Percentiles rank a stretch among this genome's conserved stretches.
phyloP scores from a whole-genome alignment of 495 filamentous ascomycete species.

The Poronia punctata region DNA sequence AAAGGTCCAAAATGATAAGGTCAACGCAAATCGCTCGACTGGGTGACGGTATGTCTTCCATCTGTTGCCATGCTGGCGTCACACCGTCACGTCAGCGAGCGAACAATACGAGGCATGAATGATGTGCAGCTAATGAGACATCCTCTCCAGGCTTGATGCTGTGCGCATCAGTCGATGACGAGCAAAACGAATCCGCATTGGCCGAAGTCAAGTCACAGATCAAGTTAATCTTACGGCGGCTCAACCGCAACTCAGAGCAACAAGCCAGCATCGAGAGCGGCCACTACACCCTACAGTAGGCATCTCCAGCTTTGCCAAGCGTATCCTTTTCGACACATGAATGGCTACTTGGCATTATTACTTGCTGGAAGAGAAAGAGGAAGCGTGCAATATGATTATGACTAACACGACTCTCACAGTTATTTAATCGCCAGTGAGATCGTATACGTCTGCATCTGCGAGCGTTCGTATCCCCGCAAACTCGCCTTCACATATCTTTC shows the following conservation, averaged over 20 bases:
- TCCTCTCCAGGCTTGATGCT: conserved; percentile 72
- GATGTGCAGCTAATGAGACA: conserved; percentile 20
- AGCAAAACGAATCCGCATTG: conserved; percentile 67
- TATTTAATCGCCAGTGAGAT: conserved; percentile 78
- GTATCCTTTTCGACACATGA: too few species aligned
- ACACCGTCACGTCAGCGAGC: neutral
- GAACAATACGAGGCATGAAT: neutral
- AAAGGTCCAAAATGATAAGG: conserved; percentile 64
- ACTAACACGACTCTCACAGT: conserved; percentile 35
- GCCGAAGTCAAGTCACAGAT: conserved; percentile 83
- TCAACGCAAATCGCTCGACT: conserved; percentile 91
- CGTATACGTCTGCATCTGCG: conserved; percentile 88
- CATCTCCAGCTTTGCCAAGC: too few species aligned
- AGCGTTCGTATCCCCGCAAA: conserved; percentile 91
- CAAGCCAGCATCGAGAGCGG: conserved; percentile 86
- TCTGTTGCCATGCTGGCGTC: neutral
- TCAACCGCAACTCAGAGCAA: conserved; percentile 80
- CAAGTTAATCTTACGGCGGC: conserved; percentile 78
- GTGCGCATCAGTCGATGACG: conserved; percentile 90
- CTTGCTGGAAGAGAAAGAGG: too few species aligned
- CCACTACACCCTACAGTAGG: conserved; percentile 81
- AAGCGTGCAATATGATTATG: neutral
- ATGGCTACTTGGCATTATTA: too few species aligned
- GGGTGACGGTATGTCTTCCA: conserved; percentile 58
- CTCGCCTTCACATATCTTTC: conserved; percentile 97